phyloP scores from a whole-genome alignment of 495 filamentous ascomycete genomes.

The Penicillium atrosanguineum region DNA sequence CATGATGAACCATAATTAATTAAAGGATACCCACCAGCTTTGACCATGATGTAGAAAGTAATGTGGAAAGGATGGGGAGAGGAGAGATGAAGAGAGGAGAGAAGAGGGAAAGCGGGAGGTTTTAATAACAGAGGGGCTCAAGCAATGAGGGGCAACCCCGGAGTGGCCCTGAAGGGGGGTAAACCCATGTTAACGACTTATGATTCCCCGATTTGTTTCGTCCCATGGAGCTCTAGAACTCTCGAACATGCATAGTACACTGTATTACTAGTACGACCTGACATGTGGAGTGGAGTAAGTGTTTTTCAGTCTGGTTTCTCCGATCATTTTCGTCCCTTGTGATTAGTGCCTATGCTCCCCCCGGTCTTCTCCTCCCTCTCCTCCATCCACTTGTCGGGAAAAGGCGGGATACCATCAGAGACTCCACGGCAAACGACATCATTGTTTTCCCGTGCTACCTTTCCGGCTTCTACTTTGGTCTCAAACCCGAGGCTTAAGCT shows the following conservation, averaged over 20 bases:
- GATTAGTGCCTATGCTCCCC: background rate
- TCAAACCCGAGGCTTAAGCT: slow-evolving; percentile 9
- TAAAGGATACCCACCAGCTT: too few relatives aligned
- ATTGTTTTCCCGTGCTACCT: background rate
- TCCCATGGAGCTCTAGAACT: background rate
- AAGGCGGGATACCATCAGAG: slow-evolving; percentile 11
- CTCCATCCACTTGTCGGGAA: slow-evolving; percentile 10
- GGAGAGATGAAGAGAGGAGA: slow-evolving; percentile 17
- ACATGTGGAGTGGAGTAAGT: background rate
- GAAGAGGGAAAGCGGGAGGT: slow-evolving; percentile 18
- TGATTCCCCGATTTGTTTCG: background rate
- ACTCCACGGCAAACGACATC: slow-evolving; percentile 15
- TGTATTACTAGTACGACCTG: background rate
- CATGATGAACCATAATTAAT: background rate
- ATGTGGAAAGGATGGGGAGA: slow-evolving; percentile 7
- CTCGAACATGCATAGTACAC: background rate
- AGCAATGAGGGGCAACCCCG: slow-evolving; percentile 25
- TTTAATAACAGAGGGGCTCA: slow-evolving; percentile 17
- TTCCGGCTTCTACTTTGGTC: background rate
- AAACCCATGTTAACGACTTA: background rate
- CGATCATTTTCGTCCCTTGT: slow-evolving; percentile 21
- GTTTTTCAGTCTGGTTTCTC: background rate
- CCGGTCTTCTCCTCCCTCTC: background rate
- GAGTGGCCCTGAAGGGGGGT: slow-evolving; percentile 11
- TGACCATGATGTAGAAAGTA: background rate